Percentiles rank a stretch among this genome's conserved stretches.
These are phyloP conservation scores for Epichloe sibirici DNA, from an alignment of 2,329 filamentous ascomycete species.

Conservation along the genomic window DNA sequence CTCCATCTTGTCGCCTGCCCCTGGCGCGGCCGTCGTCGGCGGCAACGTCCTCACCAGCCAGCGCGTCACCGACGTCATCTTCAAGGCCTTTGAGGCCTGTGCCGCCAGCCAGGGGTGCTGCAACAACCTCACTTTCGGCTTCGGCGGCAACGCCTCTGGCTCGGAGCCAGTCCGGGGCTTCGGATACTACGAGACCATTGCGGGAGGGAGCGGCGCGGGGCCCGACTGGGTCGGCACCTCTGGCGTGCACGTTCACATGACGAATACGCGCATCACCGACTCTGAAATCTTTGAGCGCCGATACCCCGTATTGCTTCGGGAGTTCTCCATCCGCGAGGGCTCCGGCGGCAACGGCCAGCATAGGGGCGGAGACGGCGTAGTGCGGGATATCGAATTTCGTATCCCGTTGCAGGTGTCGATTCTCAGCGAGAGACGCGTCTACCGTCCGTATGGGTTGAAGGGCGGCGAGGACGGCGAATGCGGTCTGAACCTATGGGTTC, in stretches of 20 bases:
- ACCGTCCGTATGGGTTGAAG: conserved; percentile 53
- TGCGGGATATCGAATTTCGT: conserved; percentile 69
- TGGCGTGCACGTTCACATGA: conserved; percentile 45
- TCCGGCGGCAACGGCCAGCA: conserved; percentile 56
- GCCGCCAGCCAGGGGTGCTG: conserved; percentile 70
- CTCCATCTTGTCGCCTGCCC: conserved; percentile 63
- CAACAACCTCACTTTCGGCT: conserved; percentile 77
- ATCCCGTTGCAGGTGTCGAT: conserved; percentile 68
- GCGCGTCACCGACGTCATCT: conserved; percentile 32
- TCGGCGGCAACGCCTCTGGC: conserved; percentile 36
- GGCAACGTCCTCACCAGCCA: conserved; percentile 54
- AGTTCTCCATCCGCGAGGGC: conserved; percentile 53
- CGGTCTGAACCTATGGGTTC: conserved; percentile 80
- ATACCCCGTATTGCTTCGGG: conserved; percentile 60
- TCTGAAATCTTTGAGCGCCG: conserved; percentile 32
- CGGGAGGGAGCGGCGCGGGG: conserved; percentile 56
- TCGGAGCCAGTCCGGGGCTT: conserved; percentile 27
- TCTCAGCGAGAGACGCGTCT: conserved; percentile 64
- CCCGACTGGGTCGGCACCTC: conserved; percentile 34
- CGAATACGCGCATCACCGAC: conserved; percentile 64
- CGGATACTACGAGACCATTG: conserved; percentile 49
- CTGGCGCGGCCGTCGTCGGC: conserved; percentile 68
- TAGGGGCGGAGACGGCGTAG: conserved; percentile 59
- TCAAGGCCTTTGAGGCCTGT: conserved; percentile 66
- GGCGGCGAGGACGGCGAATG: conserved; percentile 70